Evolutionary conservation across 768 basidiomycete species (phyloP), one percentile per base, ranked within the genome.

Genomic region (Tremella yokohamensis): DNA sequence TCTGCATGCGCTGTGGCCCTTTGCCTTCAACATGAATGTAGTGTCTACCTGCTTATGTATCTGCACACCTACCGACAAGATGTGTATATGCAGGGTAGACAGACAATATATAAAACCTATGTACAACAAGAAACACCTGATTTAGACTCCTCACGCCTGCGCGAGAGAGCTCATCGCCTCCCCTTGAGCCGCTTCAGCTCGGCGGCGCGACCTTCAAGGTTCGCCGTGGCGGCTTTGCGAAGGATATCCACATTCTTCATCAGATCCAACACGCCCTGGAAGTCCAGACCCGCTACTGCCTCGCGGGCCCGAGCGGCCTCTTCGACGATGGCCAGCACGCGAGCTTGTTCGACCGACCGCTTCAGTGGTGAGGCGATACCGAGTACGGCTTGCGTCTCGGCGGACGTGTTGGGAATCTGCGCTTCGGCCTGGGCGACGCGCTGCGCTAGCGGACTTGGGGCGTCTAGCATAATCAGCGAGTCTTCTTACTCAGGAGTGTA

Each of bases 271-370:
- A 69, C 57, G 25, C 65, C 67, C 2, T 67, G 54, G 42, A 64
- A 63, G 52, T 72, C 65, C 29, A 72, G 26, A 40, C 53, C 58
- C 15, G 67, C 68, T 52, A 72, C 58, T 2, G 57, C 58, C n/a
- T 51, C 40, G 26, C 47, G 65, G 2, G 60, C 54, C 22, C 49
- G 44, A 1, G 57, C 60, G 6, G 70, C 70, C 34, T 69, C 58
- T 22, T 68, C 66, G 11, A 72, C 22, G 56, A 72, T 65, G 8
- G 26, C 18, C 29, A 72, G 37, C 9, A 72, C 40, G 20, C 64
- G 40, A 9, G 29, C 54, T 26, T 69, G 68, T 49, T 70, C 58
- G 12, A 48, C 47, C 12, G 66, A 63, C 7, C 61, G 40, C 11
- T 15, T 40, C 20, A 22, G 24, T 12, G 44, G 62, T 39, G 56